Evolutionary conservation across 805 yeast genomes (phyloP).

Genomic region (Yamadazyma laniorum): DNA sequence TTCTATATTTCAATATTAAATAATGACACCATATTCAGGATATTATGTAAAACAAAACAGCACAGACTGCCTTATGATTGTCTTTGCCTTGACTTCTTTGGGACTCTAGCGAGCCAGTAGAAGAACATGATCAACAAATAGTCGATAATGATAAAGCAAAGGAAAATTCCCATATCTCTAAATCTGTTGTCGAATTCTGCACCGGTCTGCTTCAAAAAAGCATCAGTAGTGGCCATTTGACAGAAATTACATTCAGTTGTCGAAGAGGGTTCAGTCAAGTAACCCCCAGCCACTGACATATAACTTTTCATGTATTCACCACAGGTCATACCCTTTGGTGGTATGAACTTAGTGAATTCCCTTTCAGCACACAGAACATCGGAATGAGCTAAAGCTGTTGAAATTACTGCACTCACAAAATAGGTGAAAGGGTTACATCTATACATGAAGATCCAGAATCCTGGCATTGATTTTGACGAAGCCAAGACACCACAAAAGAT

Average conservation of each 20-base stretch:
- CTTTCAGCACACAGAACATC: slow-evolving; percentile 33
- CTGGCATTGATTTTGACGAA: slow-evolving; percentile 34
- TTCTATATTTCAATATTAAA: too few relatives aligned
- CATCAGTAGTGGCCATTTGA: slow-evolving; percentile 53
- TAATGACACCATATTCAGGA: too few relatives aligned
- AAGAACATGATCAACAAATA: slow-evolving; percentile 27
- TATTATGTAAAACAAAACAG: too few relatives aligned
- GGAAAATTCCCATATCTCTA: slow-evolving; percentile 61
- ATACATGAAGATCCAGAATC: slow-evolving; percentile 72
- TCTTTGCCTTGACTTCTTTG: slow-evolving; percentile 51
- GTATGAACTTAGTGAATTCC: slow-evolving; percentile 21
- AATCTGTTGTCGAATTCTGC: slow-evolving; percentile 51
- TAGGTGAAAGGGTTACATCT: slow-evolving; percentile 66
- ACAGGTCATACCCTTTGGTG: slow-evolving; percentile 27
- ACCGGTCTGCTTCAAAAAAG: slow-evolving; percentile 47
- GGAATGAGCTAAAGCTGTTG: slow-evolving; percentile 27
- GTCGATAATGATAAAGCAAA: slow-evolving; percentile 33
- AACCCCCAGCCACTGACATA: slow-evolving; percentile 40
- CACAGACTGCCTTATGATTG: slow-evolving; percentile 20
- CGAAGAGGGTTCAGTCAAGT: slow-evolving; percentile 38
- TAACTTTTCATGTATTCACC: slow-evolving; percentile 24
- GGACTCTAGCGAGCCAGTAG: slow-evolving; percentile 72
- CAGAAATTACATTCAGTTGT: slow-evolving; percentile 61
- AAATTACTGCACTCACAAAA: slow-evolving; percentile 52
- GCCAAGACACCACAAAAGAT: slow-evolving; percentile 39